Percentiles rank a stretch among this genome's conserved stretches.
Evolutionary conservation across 2,329 filamentous ascomycete species (phyloP).

Genomic region (Corniculantispora saksenae): DNA sequence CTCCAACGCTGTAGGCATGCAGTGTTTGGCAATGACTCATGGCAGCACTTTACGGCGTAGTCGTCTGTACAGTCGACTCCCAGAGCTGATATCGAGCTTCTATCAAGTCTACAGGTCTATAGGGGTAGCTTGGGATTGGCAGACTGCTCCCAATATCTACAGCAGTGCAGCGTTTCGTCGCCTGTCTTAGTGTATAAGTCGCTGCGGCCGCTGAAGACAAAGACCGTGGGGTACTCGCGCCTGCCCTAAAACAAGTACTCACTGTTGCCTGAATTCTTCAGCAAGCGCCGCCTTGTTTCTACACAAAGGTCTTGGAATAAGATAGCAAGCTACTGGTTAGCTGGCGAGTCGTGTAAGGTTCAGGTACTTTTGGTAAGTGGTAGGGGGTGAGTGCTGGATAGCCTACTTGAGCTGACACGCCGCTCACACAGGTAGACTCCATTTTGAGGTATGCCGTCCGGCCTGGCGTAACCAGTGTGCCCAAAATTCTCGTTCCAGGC

Average conservation of each 20-base stretch:
- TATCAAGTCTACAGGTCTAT: too few relatives aligned
- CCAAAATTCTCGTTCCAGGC: constrained; percentile 6
- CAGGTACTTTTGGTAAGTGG: not conserved
- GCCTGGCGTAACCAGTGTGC: constrained; percentile 13
- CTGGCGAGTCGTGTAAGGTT: too few relatives aligned
- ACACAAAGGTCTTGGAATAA: not conserved
- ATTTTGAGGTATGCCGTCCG: constrained; percentile 14
- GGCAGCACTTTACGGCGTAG: not conserved
- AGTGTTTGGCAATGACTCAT: not conserved
- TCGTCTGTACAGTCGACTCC: not conserved
- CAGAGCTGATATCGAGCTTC: too few relatives aligned
- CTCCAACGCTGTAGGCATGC: not conserved
- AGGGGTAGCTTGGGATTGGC: too few relatives aligned
- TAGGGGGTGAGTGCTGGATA: constrained; percentile 6
- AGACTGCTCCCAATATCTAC: too few relatives aligned
- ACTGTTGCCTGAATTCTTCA: too few relatives aligned
- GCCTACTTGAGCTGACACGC: constrained; percentile 14
- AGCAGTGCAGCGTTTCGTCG: too few relatives aligned
- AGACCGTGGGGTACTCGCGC: too few relatives aligned
- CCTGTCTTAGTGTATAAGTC: too few relatives aligned
- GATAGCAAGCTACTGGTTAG: not conserved
- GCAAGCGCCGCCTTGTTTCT: too few relatives aligned
- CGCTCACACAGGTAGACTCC: constrained; percentile 8
- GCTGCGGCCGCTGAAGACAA: too few relatives aligned
- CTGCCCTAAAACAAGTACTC: too few relatives aligned